Base-by-base conservation (phyloP, 768 basidiomycete species). In the Suillus americanus region DNA sequence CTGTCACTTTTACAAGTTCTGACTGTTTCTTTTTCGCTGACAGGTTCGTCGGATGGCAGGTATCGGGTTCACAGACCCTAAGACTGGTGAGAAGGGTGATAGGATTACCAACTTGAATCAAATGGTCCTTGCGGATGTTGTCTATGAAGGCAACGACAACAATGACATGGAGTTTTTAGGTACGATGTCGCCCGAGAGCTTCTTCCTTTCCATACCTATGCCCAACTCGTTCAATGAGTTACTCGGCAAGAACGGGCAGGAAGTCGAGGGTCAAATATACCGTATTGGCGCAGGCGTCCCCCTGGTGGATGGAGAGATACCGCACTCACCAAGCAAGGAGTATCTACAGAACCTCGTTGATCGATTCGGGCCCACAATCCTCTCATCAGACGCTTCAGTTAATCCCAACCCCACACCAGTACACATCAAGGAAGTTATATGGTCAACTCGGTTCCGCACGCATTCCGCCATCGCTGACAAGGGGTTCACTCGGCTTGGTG, bases 381-480 rank as follows among this genome's bases (percentile, higher is more conserved):
- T 81, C 9, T 74, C 76, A n/a, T 77, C 78, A 3, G 74, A 79
- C 45, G 69, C 78, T 1, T 71, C 77, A 25, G 64, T 76, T 13
- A 80, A 79, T 64, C 68, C 78, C 18, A 68, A 64, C 5, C n/a
- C 53, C 35, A 72, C 65, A 41, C 74, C 76, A 18, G 65, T 78
- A 0, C 63, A 66, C 43, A 79, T 84, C 62, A 73, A 73, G 38
- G 69, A 81, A 7, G 70, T 76, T 2, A 45, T 83, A 48, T 84
- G 81, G 82, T 74, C 82, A n/a, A 79, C 81, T 13, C 77, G 81
- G 45, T 85, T 82, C 75, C 76, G 79, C 50, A 82, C 78, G 41
- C 81, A 75, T 64, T 78, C 78, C 37, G 79, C 82, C 46, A 74
- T 81, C 62, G 83, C 83, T 5, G 81, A 80, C 45, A 71, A 66